phyloP scores from a whole-genome alignment of 164 flowering plant species.

The Paratinospora sagittata region DNA sequence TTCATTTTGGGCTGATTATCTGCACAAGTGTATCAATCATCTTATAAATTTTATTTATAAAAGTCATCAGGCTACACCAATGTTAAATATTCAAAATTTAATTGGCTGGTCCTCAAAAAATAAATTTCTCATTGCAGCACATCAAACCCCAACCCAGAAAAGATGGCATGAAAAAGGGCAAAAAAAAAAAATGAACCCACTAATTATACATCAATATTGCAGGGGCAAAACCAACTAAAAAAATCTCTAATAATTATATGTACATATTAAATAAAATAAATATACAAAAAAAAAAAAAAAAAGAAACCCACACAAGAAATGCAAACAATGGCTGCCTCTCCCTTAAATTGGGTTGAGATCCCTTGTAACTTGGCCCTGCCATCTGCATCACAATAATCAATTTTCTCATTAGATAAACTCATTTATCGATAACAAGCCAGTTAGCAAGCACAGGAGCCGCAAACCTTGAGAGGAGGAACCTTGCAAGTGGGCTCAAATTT shows the following conservation, averaged over 20 bases:
- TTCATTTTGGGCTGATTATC: too few relatives aligned
- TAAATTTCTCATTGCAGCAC: slow-evolving; percentile 8
- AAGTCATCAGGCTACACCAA: background rate
- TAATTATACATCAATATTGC: slow-evolving; percentile 20
- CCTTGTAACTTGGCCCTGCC: slow-evolving; percentile 72
- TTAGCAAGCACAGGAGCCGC: slow-evolving; percentile 11
- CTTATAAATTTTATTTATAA: background rate
- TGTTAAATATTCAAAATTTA: background rate
- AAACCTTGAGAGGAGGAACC: slow-evolving; percentile 83
- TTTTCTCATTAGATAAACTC: background rate
- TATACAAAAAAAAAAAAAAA: slow-evolving; percentile 25
- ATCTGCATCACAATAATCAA: slow-evolving; percentile 44
- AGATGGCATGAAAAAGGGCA: slow-evolving; percentile 4
- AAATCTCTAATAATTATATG: slow-evolving; percentile 31
- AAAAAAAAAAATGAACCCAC: slow-evolving; percentile 6
- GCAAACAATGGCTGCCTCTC: slow-evolving; percentile 11
- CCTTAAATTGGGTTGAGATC: slow-evolving; percentile 50
- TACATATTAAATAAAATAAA: slow-evolving; percentile 36
- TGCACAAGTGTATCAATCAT: background rate
- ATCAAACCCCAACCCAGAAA: slow-evolving; percentile 4
- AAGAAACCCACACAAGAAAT: slow-evolving; percentile 26
- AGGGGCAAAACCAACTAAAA: slow-evolving; percentile 11
- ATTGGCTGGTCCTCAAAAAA: background rate
- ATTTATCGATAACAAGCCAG: background rate
- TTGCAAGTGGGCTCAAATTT: slow-evolving; percentile 78